Evolutionary conservation across 1,284 basidiomycete genomes (phyloP), one percentile per base, ranked within the genome.

Genomic region (Sanghuangporus sanghuang): DNA sequence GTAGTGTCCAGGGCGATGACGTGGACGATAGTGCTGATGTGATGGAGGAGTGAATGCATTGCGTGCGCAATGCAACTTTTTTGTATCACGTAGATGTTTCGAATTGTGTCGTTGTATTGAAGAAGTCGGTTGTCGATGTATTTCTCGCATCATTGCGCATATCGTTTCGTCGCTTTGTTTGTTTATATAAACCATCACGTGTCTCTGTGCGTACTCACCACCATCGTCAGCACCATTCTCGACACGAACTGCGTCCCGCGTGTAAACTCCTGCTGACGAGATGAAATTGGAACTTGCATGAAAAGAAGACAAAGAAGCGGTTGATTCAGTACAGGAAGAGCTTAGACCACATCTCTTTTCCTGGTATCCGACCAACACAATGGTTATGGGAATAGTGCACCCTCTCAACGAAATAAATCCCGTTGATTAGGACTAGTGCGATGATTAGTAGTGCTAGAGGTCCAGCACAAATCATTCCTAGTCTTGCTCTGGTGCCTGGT

Each of bases 11-110:
- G 16, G 5, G n/a, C 27, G 38, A 18, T 56, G 8, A 1, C 21
- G 35, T 16, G 6, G 8, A 14, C 14, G 67, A 27, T 27, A 70
- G 44, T 38, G 62, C 69, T 16, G 68, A 68, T 53, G 40, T 62
- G 58, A 74, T 74, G 73, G 62, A 68, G 39, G 71, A 38, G 36
- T 64, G 60, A 44, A 32, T 40, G 16, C 8, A 1, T 32, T 42
- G n/a, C n/a, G n/a, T 42, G 16, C 21, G 16, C 21, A 32, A 4
- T 32, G 27, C 27, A 3, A 32, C 27, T 49, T 9, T 49, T 9
- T 23, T 49, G 11, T 49, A 49, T 49, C 23, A 18, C 48, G 7
- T 36, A 54, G 32, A 23, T 54, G 53, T 54, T 18, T 38, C 53
- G 23, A n/a, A 7, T 7, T 46, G 9, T 42, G 2, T 42, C n/a